These are phyloP conservation scores for Tulasnella sp. DNA, from an alignment of 768 basidiomycete genomes.

Conservation along the genomic window DNA sequence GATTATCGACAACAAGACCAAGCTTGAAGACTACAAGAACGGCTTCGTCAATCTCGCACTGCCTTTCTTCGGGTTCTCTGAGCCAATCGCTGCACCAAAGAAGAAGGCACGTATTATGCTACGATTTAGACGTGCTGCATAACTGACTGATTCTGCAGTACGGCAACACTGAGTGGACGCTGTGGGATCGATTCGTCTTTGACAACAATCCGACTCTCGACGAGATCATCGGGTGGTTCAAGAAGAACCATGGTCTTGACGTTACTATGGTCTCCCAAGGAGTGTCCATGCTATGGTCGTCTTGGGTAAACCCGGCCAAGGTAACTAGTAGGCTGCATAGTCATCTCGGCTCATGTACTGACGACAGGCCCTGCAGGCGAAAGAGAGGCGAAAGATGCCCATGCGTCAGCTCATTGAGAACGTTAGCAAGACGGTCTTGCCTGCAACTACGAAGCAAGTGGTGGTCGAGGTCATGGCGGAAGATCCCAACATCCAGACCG, in stretches of 20 bases:
- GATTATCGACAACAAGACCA: constrained; percentile 92
- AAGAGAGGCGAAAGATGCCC: constrained; percentile 78
- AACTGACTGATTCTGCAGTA: constrained; percentile 33
- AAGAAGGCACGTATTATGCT: constrained; percentile 38
- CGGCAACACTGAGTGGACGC: constrained; percentile 81
- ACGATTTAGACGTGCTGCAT: not conserved
- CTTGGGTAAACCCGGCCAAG: constrained; percentile 89
- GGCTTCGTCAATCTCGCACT: constrained; percentile 96
- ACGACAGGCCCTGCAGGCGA: constrained; percentile 19
- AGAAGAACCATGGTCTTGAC: constrained; percentile 70
- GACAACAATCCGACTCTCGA: constrained; percentile 76
- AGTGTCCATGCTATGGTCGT: constrained; percentile 96
- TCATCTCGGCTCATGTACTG: not conserved
- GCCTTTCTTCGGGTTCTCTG: constrained; percentile 98
- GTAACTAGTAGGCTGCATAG: constrained; percentile 30
- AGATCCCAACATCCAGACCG: not conserved
- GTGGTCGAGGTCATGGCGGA: constrained; percentile 86
- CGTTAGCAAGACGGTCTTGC: constrained; percentile 90
- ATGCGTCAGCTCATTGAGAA: constrained; percentile 85
- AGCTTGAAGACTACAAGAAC: constrained; percentile 94
- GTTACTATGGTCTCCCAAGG: constrained; percentile 95
- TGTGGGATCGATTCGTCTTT: constrained; percentile 97
- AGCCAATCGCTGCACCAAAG: constrained; percentile 84
- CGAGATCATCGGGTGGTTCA: constrained; percentile 77
- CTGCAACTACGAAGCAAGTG: constrained; percentile 69